phyloP scores from a whole-genome alignment of 768 basidiomycete species.

The Piloderma croceum region DNA sequence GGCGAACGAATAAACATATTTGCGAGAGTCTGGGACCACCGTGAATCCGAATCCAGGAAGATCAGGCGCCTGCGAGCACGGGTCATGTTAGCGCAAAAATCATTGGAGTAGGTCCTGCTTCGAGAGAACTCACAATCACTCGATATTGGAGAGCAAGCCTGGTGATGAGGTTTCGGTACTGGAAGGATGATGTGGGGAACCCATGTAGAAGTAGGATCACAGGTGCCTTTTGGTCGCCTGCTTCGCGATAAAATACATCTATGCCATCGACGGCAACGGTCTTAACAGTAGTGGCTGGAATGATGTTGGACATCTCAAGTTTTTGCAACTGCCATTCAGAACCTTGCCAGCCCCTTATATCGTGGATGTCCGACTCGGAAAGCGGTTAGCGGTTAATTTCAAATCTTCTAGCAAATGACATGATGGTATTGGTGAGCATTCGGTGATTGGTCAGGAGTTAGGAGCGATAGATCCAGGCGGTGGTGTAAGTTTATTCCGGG shows the following conservation, averaged over 20 bases:
- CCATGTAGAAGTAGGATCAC: constrained; percentile 44
- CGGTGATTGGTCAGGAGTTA: too few relatives aligned
- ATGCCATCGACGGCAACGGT: constrained; percentile 29
- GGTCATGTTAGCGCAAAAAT: background rate
- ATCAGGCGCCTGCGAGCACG: constrained; percentile 36
- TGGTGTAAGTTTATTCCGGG: too few relatives aligned
- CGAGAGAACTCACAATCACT: constrained; percentile 25
- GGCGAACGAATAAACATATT: constrained; percentile 38
- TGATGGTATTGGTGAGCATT: too few relatives aligned
- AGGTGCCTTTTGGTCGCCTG: constrained; percentile 26
- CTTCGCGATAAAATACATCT: constrained; percentile 40
- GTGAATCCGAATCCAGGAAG: constrained; percentile 49
- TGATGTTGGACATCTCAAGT: constrained; percentile 10
- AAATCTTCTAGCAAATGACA: too few relatives aligned
- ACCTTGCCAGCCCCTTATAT: too few relatives aligned
- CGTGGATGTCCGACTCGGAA: too few relatives aligned
- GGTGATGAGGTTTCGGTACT: constrained; percentile 44
- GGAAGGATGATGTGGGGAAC: constrained; percentile 43
- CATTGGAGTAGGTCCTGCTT: too few relatives aligned
- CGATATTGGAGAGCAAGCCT: constrained; percentile 35
- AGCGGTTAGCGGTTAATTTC: too few relatives aligned
- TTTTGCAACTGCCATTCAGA: too few relatives aligned
- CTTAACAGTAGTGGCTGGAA: constrained; percentile 16
- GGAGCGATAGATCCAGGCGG: too few relatives aligned
- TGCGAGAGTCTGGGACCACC: constrained; percentile 29